Evolutionary conservation across 306 rosid species (phyloP).

Genomic region (Oxytropis ochrocephala): DNA sequence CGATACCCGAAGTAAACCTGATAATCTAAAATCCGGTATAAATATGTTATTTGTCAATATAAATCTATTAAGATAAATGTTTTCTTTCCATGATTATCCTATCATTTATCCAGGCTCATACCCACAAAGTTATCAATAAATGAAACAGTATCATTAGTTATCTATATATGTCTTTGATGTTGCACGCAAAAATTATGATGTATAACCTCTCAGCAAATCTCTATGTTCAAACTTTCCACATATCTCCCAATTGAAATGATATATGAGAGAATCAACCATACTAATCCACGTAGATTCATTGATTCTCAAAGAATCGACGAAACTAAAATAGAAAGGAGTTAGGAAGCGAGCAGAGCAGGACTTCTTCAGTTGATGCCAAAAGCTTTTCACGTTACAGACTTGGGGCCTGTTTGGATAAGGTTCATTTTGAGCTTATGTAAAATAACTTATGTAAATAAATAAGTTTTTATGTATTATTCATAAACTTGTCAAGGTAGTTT

Average conservation of each 20-base stretch:
- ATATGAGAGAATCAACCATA: neutral
- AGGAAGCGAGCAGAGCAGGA: neutral
- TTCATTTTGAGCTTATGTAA: too few species aligned
- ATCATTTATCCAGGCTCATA: neutral
- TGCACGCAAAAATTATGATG: neutral
- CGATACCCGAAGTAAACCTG: neutral
- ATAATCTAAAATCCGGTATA: neutral
- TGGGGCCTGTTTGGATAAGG: too few species aligned
- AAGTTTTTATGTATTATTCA: too few species aligned
- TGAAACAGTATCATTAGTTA: neutral
- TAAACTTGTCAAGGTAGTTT: too few species aligned
- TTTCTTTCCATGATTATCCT: neutral
- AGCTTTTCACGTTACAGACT: neutral
- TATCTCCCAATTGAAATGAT: neutral
- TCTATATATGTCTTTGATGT: neutral
- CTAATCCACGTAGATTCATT: neutral
- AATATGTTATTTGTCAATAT: neutral
- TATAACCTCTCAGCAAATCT: neutral
- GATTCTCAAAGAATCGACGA: neutral
- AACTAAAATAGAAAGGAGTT: neutral
- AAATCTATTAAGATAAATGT: slow-evolving; percentile 1
- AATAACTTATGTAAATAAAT: too few species aligned
- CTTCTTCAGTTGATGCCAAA: neutral
- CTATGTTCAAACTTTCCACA: neutral
- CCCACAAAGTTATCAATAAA: neutral